Base-by-base conservation (phyloP, 208 protist species). In the Leishmania lainsoni region DNA sequence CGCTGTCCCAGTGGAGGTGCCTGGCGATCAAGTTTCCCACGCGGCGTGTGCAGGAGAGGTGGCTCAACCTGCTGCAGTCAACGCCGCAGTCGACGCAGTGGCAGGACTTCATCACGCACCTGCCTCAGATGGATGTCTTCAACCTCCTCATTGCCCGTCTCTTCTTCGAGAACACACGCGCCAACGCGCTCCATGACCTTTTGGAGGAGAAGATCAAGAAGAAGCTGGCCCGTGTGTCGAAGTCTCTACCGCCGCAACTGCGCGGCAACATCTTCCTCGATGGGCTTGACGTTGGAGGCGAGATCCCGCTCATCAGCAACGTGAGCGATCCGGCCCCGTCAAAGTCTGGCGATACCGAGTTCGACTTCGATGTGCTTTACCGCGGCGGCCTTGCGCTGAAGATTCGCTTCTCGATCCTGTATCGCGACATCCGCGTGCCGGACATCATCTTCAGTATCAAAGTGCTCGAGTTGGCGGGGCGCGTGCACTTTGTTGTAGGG, bases 321-420 rank as follows among this genome's bases (percentile, higher is more conserved):
- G 89, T 95, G 16, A 91, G 90, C 80, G 89, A 93, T n/a, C 85
- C 86, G 5, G 70, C 63, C 5, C 26, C 95, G 3, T 87, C 86
- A 16, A 61, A 84, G 16, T 90, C 80, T 52, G 92, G 94, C 5
- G 92, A 97, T 76, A 74, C 95, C 3, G 86, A 93, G 58, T 94
- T 97, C 68, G 91, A 95, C 86, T 96, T 97, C 80, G 90, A 97
- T 74, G 77, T 97, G 66, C 84, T 95, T 9, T 97, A 97, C 84
- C 92, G 92, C 45, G 94, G 94, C 48, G 94, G 94, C 16, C 86
- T 97, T 14, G 80, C 72, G 54, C 65, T 97, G 12, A 88, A 82
- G 69, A 89, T 97, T 51, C 88, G 90, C 72, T 95, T 97, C 75
- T 59, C 88, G 17, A 85, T 95, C 39, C 85, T 82, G 10, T 95